Evolutionary conservation across 2,329 filamentous ascomycete species (phyloP), one percentile per base, ranked within the genome.

Genomic region (Claviceps paspali): DNA sequence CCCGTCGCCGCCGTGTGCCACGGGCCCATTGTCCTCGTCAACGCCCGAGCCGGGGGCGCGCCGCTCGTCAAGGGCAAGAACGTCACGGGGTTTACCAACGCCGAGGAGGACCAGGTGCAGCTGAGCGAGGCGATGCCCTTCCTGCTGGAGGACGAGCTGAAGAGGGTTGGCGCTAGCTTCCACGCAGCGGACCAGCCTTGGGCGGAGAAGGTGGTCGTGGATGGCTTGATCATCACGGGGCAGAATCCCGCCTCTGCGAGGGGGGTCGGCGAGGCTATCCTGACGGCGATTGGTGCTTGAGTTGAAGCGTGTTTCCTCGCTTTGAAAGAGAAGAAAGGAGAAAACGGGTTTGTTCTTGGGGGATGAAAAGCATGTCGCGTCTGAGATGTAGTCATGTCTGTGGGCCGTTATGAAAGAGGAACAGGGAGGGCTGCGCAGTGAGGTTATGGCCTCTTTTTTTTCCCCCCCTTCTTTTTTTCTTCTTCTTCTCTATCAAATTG

Each of bases 1-100:
- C 62, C 74, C 38, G 67, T 82, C 11, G 61, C 72, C 0, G 73
- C 78, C 3, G 76, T 83, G 32, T 82, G 79, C 62, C 79, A 83
- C 56, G 79, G 76, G 5, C 74, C 78, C 2, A 70, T 70, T 3
- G 79, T 68, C 10, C 61, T 83, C 12, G 76, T 71, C 26, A 70
- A 65, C 47, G 49, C 65, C 15, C n/a, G n/a, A n/a, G 59, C 66
- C 10, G 29, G 14, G 42, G 74, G 73, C 24, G 58, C 62, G 43
- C 62, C 63, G 35, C 56, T 81, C 8, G 54, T 82, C 28, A 56
- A 64, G 35, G 74, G 69, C 31, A 67, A 66, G 49, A 57, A 64
- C 32, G 71, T 75, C 18, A 79, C 75, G 0, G 76, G 70, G 8
- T 82, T 81, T 54, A 52, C 67, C 53, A 68, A 82, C 30, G 72